A percentile compares a stretch with the other conserved stretches of the same genome.
These are phyloP conservation scores for Colletotrichum shisoi DNA, from an alignment of 2,329 filamentous ascomycete species.

Conservation along the genomic window DNA sequence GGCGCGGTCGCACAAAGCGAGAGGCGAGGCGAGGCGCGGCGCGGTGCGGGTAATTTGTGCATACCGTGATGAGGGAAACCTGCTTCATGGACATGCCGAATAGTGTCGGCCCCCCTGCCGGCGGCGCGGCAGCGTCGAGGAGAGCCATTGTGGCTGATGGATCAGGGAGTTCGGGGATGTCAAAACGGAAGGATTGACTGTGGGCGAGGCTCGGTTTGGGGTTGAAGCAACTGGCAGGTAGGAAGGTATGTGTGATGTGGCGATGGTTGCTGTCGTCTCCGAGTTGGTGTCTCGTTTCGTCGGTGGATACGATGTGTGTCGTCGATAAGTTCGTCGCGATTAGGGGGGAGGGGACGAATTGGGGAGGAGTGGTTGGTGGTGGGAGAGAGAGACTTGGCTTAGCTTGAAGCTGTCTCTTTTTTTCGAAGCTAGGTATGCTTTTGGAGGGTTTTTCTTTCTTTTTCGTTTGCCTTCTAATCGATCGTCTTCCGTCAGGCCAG, in stretches of 20 bases:
- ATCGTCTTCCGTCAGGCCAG: conserved; percentile 7
- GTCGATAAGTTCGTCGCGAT: conserved; percentile 23
- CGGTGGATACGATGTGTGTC: conserved; percentile 17
- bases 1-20: neutral
- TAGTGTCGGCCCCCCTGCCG: conserved; percentile 54
- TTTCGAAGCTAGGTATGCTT: neutral
- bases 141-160: conserved; percentile 51
- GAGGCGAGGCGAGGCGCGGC: neutral
- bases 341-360: conserved; percentile 5
- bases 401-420: conserved; percentile 14
- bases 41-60: conserved; percentile 31
- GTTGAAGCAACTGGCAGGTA: neutral
- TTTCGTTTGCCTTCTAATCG: neutral
- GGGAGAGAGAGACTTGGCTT: conserved; percentile 10
- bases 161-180: neutral
- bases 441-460: conserved; percentile 5
- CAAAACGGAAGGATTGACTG: conserved; percentile 16
- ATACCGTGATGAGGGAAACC: conserved; percentile 60
- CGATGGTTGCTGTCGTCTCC: neutral
- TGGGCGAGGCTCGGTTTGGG: conserved; percentile 5
- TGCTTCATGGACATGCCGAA: conserved; percentile 73
- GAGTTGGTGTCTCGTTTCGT: conserved; percentile 22
- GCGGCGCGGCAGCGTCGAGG: conserved; percentile 50
- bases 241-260: no score
- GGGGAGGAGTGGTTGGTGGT: neutral